These are phyloP conservation scores for Aspergillus sojae DNA, from an alignment of 2,329 filamentous ascomycete genomes.

Conservation along the genomic window DNA sequence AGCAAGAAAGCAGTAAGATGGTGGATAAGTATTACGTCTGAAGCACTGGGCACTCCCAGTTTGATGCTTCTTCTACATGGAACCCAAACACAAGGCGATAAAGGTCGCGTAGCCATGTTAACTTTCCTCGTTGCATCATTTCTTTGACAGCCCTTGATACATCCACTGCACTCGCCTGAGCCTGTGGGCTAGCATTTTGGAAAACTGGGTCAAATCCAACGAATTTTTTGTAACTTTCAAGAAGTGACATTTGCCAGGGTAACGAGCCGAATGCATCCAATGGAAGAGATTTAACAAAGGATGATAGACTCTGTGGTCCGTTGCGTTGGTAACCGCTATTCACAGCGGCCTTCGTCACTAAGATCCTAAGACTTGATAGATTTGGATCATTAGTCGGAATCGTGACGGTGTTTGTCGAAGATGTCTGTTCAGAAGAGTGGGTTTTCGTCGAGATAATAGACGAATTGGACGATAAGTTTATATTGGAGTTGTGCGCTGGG, in stretches of 20 bases:
- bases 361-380: conserved; percentile 72
- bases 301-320: conserved; percentile 62
- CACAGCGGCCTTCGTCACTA: conserved; percentile 83
- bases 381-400: conserved; percentile 69
- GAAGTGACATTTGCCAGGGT: conserved; percentile 69
- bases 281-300: conserved; percentile 75
- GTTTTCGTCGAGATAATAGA: conserved; percentile 80
- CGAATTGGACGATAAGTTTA: conserved; percentile 75
- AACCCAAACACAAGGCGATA: conserved; percentile 86
- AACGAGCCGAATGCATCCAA: conserved; percentile 76
- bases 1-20: not conserved
- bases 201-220: conserved; percentile 74
- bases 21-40: conserved; percentile 29
- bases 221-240: conserved; percentile 79
- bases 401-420: conserved; percentile 48
- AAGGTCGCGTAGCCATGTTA: conserved; percentile 78
- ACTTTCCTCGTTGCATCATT: conserved; percentile 73
- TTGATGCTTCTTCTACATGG: conserved; percentile 74
- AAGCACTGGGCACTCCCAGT: conserved; percentile 61
- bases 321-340: conserved; percentile 77
- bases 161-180: conserved; percentile 63
- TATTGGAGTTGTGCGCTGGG: conserved; percentile 46
- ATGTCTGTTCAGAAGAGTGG: conserved; percentile 58
- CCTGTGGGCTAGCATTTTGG: conserved; percentile 41
- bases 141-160: conserved; percentile 77